Evolutionary conservation across 306 rosid genomes (phyloP).

Genomic region (Malus asiatica): DNA sequence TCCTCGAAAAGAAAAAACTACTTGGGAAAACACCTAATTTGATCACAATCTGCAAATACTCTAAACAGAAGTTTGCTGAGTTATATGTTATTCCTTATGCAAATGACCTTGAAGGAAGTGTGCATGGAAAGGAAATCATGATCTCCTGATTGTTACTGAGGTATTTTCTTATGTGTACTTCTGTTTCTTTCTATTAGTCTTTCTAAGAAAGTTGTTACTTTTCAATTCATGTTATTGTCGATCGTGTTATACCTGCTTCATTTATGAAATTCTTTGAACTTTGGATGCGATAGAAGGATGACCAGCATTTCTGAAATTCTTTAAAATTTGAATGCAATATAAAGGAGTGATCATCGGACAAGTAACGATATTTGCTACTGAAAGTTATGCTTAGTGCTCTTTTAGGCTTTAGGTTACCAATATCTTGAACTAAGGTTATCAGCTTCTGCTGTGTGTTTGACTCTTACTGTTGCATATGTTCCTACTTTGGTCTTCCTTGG

Average conservation of each 20-base stretch:
- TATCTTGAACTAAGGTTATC: background rate
- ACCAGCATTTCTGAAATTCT: background rate
- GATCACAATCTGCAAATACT: slow-evolving; percentile 6
- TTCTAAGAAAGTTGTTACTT: background rate
- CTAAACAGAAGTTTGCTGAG: slow-evolving; percentile 2
- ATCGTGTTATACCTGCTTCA: background rate
- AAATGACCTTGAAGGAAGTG: slow-evolving; percentile 4
- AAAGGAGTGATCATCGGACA: background rate
- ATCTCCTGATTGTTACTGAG: background rate
- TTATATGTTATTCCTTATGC: slow-evolving; percentile 20
- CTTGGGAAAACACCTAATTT: slow-evolving; percentile 6
- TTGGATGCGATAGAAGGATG: background rate
- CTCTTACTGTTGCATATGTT: background rate
- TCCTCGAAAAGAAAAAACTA: slow-evolving; percentile 12
- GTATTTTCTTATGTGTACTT: background rate
- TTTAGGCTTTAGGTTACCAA: background rate
- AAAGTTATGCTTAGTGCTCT: background rate
- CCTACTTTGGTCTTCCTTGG: background rate
- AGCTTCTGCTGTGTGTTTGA: background rate
- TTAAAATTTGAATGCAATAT: background rate
- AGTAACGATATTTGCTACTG: background rate
- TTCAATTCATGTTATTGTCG: background rate
- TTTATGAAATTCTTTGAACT: background rate
- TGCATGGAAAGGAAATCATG: background rate
- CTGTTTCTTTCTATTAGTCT: background rate